Conservation (phyloP, 306 rosid species). For the Hylodesmum podocarpum region DNA sequence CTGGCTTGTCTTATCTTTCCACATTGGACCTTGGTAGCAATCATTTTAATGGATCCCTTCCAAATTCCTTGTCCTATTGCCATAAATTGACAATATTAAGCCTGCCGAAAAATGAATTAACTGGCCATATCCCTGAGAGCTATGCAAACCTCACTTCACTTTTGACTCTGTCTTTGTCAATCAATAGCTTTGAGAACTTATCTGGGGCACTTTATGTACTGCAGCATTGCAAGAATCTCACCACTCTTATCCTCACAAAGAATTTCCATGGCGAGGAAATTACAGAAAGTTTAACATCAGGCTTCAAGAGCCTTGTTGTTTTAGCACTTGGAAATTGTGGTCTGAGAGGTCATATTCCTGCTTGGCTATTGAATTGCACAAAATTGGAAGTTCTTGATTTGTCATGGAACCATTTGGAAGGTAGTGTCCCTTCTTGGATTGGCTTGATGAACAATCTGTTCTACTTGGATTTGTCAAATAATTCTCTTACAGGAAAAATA, state of each 20-base stretch:
- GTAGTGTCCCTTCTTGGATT: constrained; percentile 51
- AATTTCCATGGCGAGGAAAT: constrained; percentile 57
- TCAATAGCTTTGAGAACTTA: constrained; percentile 54
- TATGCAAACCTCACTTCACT: constrained; percentile 51
- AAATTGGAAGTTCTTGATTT: constrained; percentile 54
- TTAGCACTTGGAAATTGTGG: constrained; percentile 57
- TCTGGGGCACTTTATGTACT: constrained; percentile 45
- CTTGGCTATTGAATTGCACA: constrained; percentile 48
- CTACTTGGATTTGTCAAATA: constrained; percentile 64
- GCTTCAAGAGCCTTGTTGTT: constrained; percentile 48
- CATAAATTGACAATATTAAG: constrained; percentile 48
- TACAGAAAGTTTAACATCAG: constrained; percentile 33
- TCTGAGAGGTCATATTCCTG: constrained; percentile 52
- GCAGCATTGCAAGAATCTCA: constrained; percentile 51
- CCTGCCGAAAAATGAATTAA: constrained; percentile 51
- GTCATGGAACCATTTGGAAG: constrained; percentile 60
- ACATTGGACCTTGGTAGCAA: constrained; percentile 57
- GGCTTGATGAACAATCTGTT: constrained; percentile 55
- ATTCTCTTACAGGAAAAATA: constrained; percentile 60
- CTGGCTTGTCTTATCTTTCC: constrained; percentile 46
- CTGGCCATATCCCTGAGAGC: constrained; percentile 51
- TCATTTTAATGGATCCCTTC: constrained; percentile 54
- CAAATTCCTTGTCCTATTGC: constrained; percentile 48
- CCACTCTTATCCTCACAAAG: constrained; percentile 48
- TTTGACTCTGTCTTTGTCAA: constrained; percentile 51